These are phyloP conservation scores for Teratosphaeriaceae sp. DNA, from an alignment of 2,329 filamentous ascomycete genomes.

Conservation along the genomic window DNA sequence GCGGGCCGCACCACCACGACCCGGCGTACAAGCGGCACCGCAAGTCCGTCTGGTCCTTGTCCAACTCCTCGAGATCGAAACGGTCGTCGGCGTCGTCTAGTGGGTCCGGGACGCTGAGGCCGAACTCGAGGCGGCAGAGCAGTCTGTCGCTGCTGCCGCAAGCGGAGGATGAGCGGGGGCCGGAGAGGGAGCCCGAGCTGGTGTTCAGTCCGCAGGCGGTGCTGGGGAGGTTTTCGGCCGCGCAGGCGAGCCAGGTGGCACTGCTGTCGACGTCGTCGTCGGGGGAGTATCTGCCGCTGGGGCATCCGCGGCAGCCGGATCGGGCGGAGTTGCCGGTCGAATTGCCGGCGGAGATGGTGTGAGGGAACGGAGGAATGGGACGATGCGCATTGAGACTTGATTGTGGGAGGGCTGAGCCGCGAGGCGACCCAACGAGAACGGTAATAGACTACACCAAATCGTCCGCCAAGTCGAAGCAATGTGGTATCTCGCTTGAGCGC, in stretches of 20 bases:
- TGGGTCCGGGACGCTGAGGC: neutral
- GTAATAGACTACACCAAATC: too few relatives aligned
- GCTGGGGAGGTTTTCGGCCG: neutral
- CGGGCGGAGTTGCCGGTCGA: neutral
- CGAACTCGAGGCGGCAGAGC: neutral
- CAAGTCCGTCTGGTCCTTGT: neutral
- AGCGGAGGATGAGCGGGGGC: neutral
- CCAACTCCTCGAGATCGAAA: neutral
- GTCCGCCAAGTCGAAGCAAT: too few relatives aligned
- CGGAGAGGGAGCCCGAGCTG: neutral
- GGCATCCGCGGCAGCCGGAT: neutral
- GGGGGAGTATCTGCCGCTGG: neutral
- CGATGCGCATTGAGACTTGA: too few relatives aligned
- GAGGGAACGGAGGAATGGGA: neutral
- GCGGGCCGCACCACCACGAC: neutral
- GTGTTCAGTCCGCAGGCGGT: neutral
- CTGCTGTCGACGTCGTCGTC: neutral
- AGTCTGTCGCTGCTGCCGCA: neutral
- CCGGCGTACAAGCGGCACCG: neutral
- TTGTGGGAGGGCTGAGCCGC: too few relatives aligned
- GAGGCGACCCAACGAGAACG: neutral
- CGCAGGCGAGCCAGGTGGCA: neutral
- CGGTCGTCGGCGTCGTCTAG: neutral
- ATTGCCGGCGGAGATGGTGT: neutral
- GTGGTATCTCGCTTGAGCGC: too few relatives aligned